Evolutionary conservation across 1,139 yeast genomes (phyloP), one percentile per base, ranked within the genome.

Genomic region (Saccharomycopsis hybrid): DNA sequence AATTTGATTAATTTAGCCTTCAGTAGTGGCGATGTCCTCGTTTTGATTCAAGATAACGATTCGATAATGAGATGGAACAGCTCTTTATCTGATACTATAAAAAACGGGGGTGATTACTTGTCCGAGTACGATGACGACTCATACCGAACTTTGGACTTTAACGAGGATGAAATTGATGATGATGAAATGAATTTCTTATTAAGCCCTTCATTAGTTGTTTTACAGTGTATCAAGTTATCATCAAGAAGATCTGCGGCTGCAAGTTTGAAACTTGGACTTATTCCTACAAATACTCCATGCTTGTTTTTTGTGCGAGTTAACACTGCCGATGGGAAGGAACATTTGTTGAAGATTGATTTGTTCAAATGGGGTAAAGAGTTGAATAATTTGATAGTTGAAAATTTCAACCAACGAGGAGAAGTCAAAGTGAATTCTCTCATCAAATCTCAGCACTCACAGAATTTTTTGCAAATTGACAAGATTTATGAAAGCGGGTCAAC

Each of bases 271-370:
- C 33, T 43, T 43, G 24, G 7, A 24, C 25, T 36, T 8, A 27
- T 43, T n/a, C 25, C 25, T 3, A 43, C 41, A 8, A 28, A 43
- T 4, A 4, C 27, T 36, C 41, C 41, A 8, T 35, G 46, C 25
- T 29, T 35, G 29, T 35, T 43, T 28, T 43, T 43, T 9, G 46
- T 36, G 30, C 27, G 39, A 13, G 18, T 46, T 5, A n/a, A 46
- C 4, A n/a, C 42, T 11, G n/a, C 9, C 1, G 13, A 13, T 32
- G 48, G 65, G 52, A 59, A 58, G 4, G 60, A 55, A 39, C 58
- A 58, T 42, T 64, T 65, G 1, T 51, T 59, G 27, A 60, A 61
- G 43, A 41, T 64, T 31, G 66, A 64, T 51, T 62, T 59, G 41
- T 50, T 59, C 1, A 37, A 49, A 38, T 65, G 67, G 68, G 56